Percentiles rank a stretch among this genome's conserved stretches.
Conservation (phyloP, 1,139 yeast species). For the Suhomyces chickasaworum region DNA sequence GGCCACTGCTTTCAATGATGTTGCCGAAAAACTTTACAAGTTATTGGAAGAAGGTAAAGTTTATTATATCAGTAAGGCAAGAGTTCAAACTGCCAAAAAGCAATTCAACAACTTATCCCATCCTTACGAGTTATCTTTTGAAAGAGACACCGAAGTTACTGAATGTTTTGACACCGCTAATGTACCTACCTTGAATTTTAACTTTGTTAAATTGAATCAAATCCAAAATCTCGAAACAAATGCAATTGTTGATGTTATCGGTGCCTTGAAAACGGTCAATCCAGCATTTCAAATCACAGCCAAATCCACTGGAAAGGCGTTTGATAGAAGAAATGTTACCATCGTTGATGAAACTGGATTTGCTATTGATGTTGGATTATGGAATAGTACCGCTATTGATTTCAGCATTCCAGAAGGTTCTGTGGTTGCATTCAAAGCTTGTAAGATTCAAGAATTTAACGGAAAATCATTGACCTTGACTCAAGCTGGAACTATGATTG, state of each 20-base stretch:
- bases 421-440: slow-evolving; percentile 90
- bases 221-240: slow-evolving; percentile 71
- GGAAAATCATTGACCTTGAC: slow-evolving; percentile 85
- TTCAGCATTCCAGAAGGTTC: slow-evolving; percentile 76
- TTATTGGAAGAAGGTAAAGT: slow-evolving; percentile 86
- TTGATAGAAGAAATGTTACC: slow-evolving; percentile 84
- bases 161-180: slow-evolving; percentile 64
- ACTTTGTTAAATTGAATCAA: slow-evolving; percentile 69
- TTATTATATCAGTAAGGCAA: slow-evolving; percentile 79
- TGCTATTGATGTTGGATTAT: slow-evolving; percentile 78
- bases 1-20: slow-evolving; percentile 91
- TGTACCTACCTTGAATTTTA: slow-evolving; percentile 80
- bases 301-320: slow-evolving; percentile 87
- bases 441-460: slow-evolving; percentile 83
- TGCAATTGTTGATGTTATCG: slow-evolving; percentile 80
- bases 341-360: slow-evolving; percentile 84
- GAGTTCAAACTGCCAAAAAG: slow-evolving; percentile 81
- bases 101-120: slow-evolving; percentile 83
- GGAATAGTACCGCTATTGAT: slow-evolving; percentile 86
- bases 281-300: slow-evolving; percentile 83
- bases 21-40: slow-evolving; percentile 77
- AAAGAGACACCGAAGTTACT: slow-evolving; percentile 74
- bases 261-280: slow-evolving; percentile 75
- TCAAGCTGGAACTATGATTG: slow-evolving; percentile 70
- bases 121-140: slow-evolving; percentile 85